These are phyloP conservation scores for Parsonsia alboflavescens DNA, from an alignment of 257 asterid species.

Conservation along the genomic window DNA sequence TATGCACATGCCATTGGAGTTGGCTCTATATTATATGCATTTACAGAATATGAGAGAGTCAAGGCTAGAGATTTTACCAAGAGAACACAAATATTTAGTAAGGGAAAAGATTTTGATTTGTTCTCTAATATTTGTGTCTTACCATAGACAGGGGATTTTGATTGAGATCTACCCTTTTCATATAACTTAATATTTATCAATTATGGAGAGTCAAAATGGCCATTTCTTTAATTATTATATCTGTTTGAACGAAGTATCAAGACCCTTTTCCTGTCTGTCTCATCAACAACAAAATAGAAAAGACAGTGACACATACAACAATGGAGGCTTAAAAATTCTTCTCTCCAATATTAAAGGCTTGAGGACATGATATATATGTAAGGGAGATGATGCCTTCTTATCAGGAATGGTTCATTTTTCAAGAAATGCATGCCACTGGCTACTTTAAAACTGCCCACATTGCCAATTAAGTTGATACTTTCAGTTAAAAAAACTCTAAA, in stretches of 20 bases:
- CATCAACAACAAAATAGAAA: background rate
- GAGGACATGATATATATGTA: too few relatives aligned
- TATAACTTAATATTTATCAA: background rate
- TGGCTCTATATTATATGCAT: too few relatives aligned
- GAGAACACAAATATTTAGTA: background rate
- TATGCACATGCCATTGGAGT: conserved; percentile 14
- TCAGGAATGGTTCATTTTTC: background rate
- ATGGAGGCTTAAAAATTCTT: background rate
- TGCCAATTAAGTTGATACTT: too few relatives aligned
- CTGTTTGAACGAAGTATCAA: background rate
- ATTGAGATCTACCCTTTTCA: background rate
- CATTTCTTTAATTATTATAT: background rate
- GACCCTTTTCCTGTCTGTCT: background rate
- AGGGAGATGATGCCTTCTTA: too few relatives aligned
- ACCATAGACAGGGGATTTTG: background rate
- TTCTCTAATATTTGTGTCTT: background rate
- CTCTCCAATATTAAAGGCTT: too few relatives aligned
- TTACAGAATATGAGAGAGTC: background rate
- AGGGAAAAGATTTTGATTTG: background rate
- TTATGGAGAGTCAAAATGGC: background rate
- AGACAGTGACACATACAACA: too few relatives aligned
- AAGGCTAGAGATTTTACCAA: conserved; percentile 4
- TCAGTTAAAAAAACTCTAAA: background rate
- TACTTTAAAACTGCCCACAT: background rate
- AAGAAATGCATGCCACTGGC: background rate